Conservation (phyloP, 176 grass and related monocot species). For the Bromus sterilis region DNA sequence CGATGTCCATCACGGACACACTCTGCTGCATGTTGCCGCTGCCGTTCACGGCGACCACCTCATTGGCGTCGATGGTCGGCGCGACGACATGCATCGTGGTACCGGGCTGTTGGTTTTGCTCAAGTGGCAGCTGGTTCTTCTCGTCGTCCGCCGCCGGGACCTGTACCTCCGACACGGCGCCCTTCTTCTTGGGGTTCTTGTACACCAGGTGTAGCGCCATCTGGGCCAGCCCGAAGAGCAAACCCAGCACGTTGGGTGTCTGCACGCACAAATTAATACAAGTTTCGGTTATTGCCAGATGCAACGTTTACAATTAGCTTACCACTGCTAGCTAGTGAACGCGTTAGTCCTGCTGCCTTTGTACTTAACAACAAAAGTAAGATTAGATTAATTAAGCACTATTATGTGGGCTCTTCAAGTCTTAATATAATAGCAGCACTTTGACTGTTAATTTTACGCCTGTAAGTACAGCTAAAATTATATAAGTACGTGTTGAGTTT, state of each 20-base stretch:
- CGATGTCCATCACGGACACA: constrained; percentile 14
- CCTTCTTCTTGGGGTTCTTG: constrained; percentile 50
- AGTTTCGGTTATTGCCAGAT: background rate
- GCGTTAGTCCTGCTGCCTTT: background rate
- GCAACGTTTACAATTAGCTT: background rate
- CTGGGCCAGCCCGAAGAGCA: constrained; percentile 67
- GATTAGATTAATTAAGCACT: background rate
- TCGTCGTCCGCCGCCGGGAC: background rate
- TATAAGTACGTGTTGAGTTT: background rate
- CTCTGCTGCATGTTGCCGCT: background rate
- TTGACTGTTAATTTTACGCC: background rate
- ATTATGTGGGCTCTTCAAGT: background rate
- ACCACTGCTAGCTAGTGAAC: background rate
- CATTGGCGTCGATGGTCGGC: background rate
- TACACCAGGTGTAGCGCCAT: constrained; percentile 76
- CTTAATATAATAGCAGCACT: background rate
- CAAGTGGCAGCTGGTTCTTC: constrained; percentile 8
- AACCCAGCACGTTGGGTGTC: constrained; percentile 73
- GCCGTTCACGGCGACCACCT: background rate
- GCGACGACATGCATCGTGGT: background rate
- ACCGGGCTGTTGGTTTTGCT: background rate
- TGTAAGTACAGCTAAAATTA: constrained; percentile 1
- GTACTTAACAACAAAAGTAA: background rate
- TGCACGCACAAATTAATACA: constrained; percentile 13
- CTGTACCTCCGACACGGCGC: constrained; percentile 38